Conservation (phyloP, 306 rosid genomes). For the Quillaja saponaria region DNA sequence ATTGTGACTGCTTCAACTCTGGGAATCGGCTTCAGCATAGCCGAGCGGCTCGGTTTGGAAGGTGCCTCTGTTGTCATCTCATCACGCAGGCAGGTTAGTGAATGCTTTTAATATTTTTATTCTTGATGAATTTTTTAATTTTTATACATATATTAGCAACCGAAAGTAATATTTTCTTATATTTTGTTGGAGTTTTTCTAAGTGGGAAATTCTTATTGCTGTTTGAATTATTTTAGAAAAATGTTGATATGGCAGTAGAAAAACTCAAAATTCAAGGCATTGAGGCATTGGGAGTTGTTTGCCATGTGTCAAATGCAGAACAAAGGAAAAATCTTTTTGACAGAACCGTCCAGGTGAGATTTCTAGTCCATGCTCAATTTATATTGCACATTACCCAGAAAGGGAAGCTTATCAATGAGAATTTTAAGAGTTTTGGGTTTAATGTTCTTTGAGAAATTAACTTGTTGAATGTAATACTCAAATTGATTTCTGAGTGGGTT, state of each 20-base stretch:
- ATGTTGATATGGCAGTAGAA: constrained; percentile 83
- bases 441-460: neutral
- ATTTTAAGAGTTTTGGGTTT: no score
- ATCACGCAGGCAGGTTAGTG: constrained; percentile 78
- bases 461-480: neutral
- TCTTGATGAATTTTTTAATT: neutral
- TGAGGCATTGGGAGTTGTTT: constrained; percentile 67
- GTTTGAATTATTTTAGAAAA: constrained; percentile 45
- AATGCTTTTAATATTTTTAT: neutral
- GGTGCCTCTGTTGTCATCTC: constrained; percentile 90
- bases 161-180: no score
- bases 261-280: constrained; percentile 73
- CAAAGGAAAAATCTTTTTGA: constrained; percentile 78
- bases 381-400: no score
- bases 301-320: constrained; percentile 78
- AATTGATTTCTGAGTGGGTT: neutral
- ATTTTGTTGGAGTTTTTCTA: no score
- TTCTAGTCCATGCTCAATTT: constrained; percentile 2
- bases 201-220: neutral
- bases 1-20: constrained; percentile 94
- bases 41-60: constrained; percentile 85
- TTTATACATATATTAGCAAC: no score
- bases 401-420: no score
- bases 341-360: constrained; percentile 67
- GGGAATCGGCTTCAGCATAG: constrained; percentile 86